Evolutionary conservation across 495 filamentous ascomycete genomes (phyloP).

Genomic region (Trichoderma erinaceum): DNA sequence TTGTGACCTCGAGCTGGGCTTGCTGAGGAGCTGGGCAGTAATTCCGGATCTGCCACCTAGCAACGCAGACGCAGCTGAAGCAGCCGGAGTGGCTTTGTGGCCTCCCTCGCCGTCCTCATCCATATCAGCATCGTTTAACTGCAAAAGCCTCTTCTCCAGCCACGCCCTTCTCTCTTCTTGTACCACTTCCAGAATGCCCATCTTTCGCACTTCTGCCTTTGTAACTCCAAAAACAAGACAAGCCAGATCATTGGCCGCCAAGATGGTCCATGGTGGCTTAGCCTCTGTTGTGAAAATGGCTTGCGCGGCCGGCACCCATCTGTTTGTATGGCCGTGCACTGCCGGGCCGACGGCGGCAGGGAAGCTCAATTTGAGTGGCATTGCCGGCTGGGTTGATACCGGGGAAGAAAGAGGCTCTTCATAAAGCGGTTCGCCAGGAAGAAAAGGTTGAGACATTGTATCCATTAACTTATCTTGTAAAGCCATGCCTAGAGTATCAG

Average conservation of each 20-base stretch:
- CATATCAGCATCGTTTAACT: conserved; percentile 40
- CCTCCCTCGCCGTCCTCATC: conserved; percentile 38
- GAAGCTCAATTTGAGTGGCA: conserved; percentile 24
- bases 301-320: conserved; percentile 86
- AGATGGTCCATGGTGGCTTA: conserved; percentile 84
- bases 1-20: conserved; percentile 68
- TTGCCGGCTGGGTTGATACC: conserved; percentile 32
- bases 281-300: conserved; percentile 94
- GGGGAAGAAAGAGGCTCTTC: conserved; percentile 37
- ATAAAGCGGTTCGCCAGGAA: conserved; percentile 45
- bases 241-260: conserved; percentile 94
- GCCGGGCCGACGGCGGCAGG: conserved; percentile 34
- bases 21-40: conserved; percentile 79
- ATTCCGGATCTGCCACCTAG: conserved; percentile 62
- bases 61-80: conserved; percentile 40
- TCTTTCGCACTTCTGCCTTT: conserved; percentile 83
- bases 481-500: conserved; percentile 64
- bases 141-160: conserved; percentile 78
- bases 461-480: conserved; percentile 84
- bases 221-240: conserved; percentile 95
- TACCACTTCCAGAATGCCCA: conserved; percentile 93
- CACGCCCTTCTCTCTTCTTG: conserved; percentile 79
- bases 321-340: conserved; percentile 77
- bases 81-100: conserved; percentile 40
- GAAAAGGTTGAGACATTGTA: conserved; percentile 77